Percentiles rank a stretch among this genome's conserved stretches.
phyloP scores from a whole-genome alignment of 1,139 yeast genomes.

The Geotrichum australiense region DNA sequence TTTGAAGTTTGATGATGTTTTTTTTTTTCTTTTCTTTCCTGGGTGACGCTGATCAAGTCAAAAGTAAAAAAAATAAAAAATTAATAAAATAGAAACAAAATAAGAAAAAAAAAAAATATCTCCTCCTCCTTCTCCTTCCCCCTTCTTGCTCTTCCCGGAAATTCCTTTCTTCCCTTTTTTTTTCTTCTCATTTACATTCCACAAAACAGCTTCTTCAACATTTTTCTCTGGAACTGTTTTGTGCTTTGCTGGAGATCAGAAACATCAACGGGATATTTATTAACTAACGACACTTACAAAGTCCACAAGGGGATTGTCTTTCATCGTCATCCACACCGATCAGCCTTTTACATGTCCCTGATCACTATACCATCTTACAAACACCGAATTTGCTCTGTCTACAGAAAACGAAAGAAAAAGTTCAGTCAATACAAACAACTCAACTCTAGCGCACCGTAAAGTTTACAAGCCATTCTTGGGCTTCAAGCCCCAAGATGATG shows the following conservation, averaged over 20 bases:
- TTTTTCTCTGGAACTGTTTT: neutral
- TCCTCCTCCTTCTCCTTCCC: neutral
- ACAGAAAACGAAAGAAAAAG: too few relatives aligned
- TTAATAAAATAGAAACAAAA: neutral
- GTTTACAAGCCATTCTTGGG: neutral
- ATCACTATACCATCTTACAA: too few relatives aligned
- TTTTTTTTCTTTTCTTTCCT: neutral
- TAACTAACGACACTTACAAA: neutral
- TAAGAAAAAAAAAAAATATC: neutral
- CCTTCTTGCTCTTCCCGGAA: neutral
- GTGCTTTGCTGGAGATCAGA: neutral
- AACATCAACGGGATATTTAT: neutral
- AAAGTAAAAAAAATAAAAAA: neutral
- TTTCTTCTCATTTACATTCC: neutral
- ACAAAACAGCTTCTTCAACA: neutral
- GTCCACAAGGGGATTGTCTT: neutral
- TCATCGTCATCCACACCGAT: too few relatives aligned
- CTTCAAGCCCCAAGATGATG: neutral
- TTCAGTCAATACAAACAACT: neutral
- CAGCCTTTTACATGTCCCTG: too few relatives aligned
- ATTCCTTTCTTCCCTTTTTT: neutral
- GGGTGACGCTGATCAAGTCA: neutral
- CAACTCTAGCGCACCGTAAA: neutral
- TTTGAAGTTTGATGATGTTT: neutral
- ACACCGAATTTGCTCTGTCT: too few relatives aligned